phyloP scores from a whole-genome alignment of 805 yeast species.

The Spathaspora passalidarum region DNA sequence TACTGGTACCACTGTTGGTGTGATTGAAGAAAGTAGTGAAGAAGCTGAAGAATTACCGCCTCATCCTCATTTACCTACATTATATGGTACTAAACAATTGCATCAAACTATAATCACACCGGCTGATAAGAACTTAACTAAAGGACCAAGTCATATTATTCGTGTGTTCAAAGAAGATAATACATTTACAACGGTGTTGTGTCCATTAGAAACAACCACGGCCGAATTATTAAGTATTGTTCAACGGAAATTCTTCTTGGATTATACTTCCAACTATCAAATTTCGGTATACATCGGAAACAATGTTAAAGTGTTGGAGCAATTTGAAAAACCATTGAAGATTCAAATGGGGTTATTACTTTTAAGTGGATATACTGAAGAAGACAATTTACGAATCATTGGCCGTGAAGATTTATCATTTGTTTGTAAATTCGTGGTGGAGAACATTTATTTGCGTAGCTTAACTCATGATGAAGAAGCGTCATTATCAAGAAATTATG shows the following conservation, averaged over 20 bases:
- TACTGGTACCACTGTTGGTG: not conserved
- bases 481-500: constrained; percentile 60
- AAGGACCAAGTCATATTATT: constrained; percentile 46
- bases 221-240: constrained; percentile 68
- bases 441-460: constrained; percentile 57
- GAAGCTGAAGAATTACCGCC: not conserved
- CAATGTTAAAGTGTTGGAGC: constrained; percentile 66
- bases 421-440: constrained; percentile 75
- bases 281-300: constrained; percentile 75
- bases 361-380: constrained; percentile 73
- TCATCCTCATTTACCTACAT: constrained; percentile 22
- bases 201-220: constrained; percentile 75
- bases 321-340: constrained; percentile 71
- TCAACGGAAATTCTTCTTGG: constrained; percentile 75
- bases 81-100: constrained; percentile 29
- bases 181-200: constrained; percentile 78
- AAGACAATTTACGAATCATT: constrained; percentile 72
- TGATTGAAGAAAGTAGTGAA: not conserved
- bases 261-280: constrained; percentile 68
- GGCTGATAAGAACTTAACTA: constrained; percentile 10
- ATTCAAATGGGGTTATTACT: constrained; percentile 71
- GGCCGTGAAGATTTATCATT: constrained; percentile 84
- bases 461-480: constrained; percentile 69
- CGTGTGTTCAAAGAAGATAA: constrained; percentile 83
- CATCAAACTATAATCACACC: constrained; percentile 14